phyloP scores from a whole-genome alignment of 768 basidiomycete species.

The Candolleomyces aberdarensis region DNA sequence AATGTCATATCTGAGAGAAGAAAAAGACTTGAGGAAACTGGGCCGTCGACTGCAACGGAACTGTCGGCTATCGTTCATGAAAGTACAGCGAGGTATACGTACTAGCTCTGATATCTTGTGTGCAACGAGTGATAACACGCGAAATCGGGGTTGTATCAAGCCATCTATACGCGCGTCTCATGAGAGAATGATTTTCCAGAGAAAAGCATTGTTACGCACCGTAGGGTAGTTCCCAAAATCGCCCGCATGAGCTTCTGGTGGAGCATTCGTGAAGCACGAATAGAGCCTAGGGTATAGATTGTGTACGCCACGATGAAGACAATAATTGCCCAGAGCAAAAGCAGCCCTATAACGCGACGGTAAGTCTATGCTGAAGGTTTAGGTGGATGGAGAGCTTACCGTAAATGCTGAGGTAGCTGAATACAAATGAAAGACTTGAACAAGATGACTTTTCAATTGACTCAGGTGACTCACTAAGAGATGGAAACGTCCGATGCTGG shows the following conservation, averaged over 20 bases:
- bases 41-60: constrained; percentile 40
- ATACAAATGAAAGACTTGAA: neutral
- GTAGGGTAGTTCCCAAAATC: constrained; percentile 55
- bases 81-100: neutral
- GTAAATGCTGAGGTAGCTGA: constrained; percentile 47
- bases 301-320: constrained; percentile 33
- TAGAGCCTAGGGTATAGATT: constrained; percentile 41
- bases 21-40: constrained; percentile 25
- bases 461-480: too few relatives aligned
- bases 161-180: constrained; percentile 30
- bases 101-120: constrained; percentile 55
- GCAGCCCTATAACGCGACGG: neutral
- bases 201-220: constrained; percentile 26
- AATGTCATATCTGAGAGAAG: constrained; percentile 27
- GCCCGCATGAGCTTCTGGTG: constrained; percentile 48
- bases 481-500: too few relatives aligned
- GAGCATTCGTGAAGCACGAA: constrained; percentile 51
- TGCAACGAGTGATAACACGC: constrained; percentile 60
- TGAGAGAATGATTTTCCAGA: neutral
- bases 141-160: constrained; percentile 38
- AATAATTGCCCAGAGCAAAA: constrained; percentile 9
- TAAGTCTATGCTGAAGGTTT: neutral
- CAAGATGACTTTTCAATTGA: too few relatives aligned
- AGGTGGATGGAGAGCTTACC: constrained; percentile 4
- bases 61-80: too few relatives aligned